Percentiles rank a stretch among this genome's conserved stretches.
Evolutionary conservation across 305 asterid species (phyloP).

Genomic region (Solanum hybrid): DNA sequence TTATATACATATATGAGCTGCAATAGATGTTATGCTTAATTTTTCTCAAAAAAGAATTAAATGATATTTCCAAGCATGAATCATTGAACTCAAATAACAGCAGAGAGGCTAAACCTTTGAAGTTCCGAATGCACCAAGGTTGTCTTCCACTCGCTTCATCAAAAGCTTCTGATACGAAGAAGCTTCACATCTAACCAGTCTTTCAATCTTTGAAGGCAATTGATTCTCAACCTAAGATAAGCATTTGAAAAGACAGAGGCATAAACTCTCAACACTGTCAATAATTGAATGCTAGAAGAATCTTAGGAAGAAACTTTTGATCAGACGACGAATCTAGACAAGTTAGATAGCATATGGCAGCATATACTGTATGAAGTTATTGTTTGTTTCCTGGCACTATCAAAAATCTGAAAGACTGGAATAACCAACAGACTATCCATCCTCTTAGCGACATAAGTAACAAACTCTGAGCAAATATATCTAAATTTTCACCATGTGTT

Average conservation of each 20-base stretch:
- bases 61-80: neutral
- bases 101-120: conserved; percentile 55
- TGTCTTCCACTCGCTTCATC: conserved; percentile 97
- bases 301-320: neutral
- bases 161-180: conserved; percentile 89
- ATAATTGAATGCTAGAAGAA: neutral
- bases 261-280: conserved; percentile 4
- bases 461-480: neutral
- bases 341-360: neutral
- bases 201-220: conserved; percentile 92
- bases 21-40: neutral
- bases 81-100: neutral
- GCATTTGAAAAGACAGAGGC: conserved; percentile 14
- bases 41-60: neutral
- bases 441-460: neutral
- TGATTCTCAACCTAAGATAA: conserved; percentile 76
- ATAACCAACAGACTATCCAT: neutral
- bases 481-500: neutral
- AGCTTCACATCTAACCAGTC: conserved; percentile 96
- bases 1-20: neutral
- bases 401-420: neutral
- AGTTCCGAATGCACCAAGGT: conserved; percentile 94
- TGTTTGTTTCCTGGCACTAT: neutral
- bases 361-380: neutral
- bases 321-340: neutral